Base-by-base conservation (phyloP, 495 filamentous ascomycete genomes). In the Delitschia confertaspora region DNA sequence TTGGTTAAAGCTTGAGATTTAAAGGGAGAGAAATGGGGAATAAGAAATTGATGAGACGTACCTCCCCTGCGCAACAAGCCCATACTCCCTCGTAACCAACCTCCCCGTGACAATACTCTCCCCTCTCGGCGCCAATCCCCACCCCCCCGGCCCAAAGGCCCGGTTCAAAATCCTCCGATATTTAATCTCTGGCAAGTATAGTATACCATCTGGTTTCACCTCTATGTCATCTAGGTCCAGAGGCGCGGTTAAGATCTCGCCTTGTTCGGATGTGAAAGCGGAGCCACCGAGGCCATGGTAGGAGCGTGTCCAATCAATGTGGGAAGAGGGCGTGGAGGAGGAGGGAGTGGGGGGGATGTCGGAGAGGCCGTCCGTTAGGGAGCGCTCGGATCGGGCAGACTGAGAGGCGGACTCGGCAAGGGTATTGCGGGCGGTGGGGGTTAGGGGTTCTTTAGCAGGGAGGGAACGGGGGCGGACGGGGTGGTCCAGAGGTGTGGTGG, bases 121-220 rank as follows among this genome's bases (percentile, higher is more conserved):
- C 10, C 89, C 84, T 16, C 91, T 66, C 13, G 91, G 91, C 30
- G 85, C 91, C 26, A 98, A 64, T 1, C 91, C 93, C 91, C 91
- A 98, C 1, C 82, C 91, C 2, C 93, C 93, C 2, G 91, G 91
- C 0, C 91, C 91, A 65, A 98, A 98, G 0, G 91, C 88, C 27
- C 67, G 60, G 58, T 95, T 95, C 51, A 98, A 65, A 44, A 95
- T 95, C 27, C 91, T 71, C 17, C 91, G 71, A 65, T 98, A 98
- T 64, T 98, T 98, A 69, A 98, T 98, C 74, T 98, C 91, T 10
- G 91, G 91, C 41, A 98, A 72, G 60, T 95, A 98, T 34, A 95
- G 69, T 54, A 98, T 93, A 21, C 91, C 91, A 65, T 98, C 91
- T 19, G 85, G 82, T 69, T 98, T 98, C 57, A 96, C 79, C 71